Percentiles rank a stretch among this genome's conserved stretches.
phyloP scores from a whole-genome alignment of 176 grass and related monocot species.

The Guadua angustifolia region DNA sequence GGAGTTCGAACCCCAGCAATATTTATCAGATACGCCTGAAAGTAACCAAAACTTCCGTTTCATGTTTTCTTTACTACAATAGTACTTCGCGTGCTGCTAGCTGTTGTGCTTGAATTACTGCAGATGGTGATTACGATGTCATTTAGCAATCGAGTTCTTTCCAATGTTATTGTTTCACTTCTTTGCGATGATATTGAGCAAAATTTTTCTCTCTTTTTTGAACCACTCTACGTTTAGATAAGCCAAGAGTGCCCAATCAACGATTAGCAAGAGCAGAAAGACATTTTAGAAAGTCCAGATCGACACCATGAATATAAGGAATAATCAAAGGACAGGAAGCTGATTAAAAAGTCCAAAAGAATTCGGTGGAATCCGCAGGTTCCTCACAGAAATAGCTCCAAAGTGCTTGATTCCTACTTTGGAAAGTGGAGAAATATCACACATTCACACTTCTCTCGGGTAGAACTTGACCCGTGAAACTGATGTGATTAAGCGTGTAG shows the following conservation, averaged over 20 bases:
- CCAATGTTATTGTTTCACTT: too few species aligned
- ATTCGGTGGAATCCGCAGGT: neutral
- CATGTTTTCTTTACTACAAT: neutral
- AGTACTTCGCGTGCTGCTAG: too few species aligned
- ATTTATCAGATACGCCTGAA: neutral
- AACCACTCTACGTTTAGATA: neutral
- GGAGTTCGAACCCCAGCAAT: neutral
- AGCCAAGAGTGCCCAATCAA: neutral
- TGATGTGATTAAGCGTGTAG: neutral
- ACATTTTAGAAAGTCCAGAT: conserved; percentile 41
- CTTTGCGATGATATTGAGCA: too few species aligned
- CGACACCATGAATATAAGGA: neutral
- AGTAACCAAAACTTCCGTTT: neutral
- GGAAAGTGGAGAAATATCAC: conserved; percentile 19
- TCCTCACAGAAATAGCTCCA: neutral
- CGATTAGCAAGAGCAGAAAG: neutral
- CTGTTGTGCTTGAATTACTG: neutral
- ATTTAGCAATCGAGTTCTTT: neutral
- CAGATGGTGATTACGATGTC: neutral
- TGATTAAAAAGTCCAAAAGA: conserved; percentile 5
- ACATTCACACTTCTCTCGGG: neutral
- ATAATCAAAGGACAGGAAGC: conserved; percentile 23
- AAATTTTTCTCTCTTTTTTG: too few species aligned
- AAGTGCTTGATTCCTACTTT: conserved; percentile 17
- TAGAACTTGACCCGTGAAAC: neutral